Percentiles rank a stretch among this genome's conserved stretches.
phyloP scores from a whole-genome alignment of 1,284 basidiomycete species.

The Leccinum fallax region DNA sequence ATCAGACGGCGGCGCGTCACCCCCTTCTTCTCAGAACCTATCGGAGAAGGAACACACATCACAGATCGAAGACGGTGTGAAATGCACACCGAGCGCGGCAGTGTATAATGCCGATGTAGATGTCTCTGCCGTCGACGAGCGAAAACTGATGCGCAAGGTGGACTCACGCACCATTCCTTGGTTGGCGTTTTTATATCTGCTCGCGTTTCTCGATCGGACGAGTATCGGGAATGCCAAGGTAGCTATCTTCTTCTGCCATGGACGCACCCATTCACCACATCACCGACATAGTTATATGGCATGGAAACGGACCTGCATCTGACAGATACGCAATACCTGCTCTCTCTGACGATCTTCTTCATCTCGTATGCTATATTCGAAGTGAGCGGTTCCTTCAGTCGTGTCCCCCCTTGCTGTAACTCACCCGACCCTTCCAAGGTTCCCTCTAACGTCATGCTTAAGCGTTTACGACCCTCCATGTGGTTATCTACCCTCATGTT shows the following conservation, averaged over 20 bases:
- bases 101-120: conserved; percentile 57
- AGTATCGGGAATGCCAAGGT: conserved; percentile 83
- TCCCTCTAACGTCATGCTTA: conserved; percentile 71
- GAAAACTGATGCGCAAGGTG: conserved; percentile 64
- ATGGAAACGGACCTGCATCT: conserved; percentile 57
- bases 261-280: neutral
- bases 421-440: conserved; percentile 40
- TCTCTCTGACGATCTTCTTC: conserved; percentile 65
- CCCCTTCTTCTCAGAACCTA: conserved; percentile 1
- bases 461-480: conserved; percentile 64
- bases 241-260: neutral
- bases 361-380: conserved; percentile 69
- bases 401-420: neutral
- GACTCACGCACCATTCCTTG: conserved; percentile 67
- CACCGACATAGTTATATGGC: conserved; percentile 49
- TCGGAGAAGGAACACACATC: conserved; percentile 18
- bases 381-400: conserved; percentile 26
- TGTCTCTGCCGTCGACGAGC: conserved; percentile 60
- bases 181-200: conserved; percentile 74
- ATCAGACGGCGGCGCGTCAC: neutral
- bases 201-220: conserved; percentile 77
- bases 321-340: conserved; percentile 63
- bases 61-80: conserved; percentile 11
- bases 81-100: neutral
- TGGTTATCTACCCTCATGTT: conserved; percentile 67